Conservation (phyloP, 106 monocot species). For the Cymbidium sinense region DNA sequence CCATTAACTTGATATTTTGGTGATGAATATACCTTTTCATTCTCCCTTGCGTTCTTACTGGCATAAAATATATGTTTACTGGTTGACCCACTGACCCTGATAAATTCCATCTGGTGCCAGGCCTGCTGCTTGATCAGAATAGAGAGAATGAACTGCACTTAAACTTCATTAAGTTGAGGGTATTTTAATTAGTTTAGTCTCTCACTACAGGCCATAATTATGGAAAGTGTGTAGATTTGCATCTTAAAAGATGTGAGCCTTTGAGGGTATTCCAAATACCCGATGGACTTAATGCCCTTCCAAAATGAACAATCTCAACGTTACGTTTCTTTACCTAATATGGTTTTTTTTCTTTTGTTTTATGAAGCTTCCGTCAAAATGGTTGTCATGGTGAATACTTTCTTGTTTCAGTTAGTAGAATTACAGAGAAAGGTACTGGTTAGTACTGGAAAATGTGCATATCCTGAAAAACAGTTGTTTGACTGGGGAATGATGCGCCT, state of each 20-base stretch:
- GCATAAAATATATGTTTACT: too few species aligned
- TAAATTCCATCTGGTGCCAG: too few species aligned
- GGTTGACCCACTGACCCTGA: too few species aligned
- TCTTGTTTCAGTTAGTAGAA: constrained; percentile 53
- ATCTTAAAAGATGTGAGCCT: not conserved
- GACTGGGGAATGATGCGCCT: constrained; percentile 98
- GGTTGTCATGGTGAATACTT: constrained; percentile 5
- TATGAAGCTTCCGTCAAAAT: not conserved
- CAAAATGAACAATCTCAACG: not conserved
- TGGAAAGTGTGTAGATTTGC: not conserved
- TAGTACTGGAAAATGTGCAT: constrained; percentile 60
- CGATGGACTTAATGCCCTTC: not conserved
- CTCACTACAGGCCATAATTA: too few species aligned
- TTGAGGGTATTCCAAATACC: not conserved
- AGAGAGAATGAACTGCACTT: too few species aligned
- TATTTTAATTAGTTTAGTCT: too few species aligned
- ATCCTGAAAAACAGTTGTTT: constrained; percentile 75
- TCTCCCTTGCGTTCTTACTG: too few species aligned
- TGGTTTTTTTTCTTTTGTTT: not conserved
- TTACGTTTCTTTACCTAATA: not conserved
- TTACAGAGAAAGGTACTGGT: constrained; percentile 74
- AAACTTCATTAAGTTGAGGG: too few species aligned
- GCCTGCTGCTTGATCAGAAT: too few species aligned
- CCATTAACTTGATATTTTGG: too few species aligned
- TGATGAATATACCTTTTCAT: too few species aligned